Percentiles rank a stretch among this genome's conserved stretches.
Conservation (phyloP, 2,329 filamentous ascomycete species). For the Phialocephala sp. region DNA sequence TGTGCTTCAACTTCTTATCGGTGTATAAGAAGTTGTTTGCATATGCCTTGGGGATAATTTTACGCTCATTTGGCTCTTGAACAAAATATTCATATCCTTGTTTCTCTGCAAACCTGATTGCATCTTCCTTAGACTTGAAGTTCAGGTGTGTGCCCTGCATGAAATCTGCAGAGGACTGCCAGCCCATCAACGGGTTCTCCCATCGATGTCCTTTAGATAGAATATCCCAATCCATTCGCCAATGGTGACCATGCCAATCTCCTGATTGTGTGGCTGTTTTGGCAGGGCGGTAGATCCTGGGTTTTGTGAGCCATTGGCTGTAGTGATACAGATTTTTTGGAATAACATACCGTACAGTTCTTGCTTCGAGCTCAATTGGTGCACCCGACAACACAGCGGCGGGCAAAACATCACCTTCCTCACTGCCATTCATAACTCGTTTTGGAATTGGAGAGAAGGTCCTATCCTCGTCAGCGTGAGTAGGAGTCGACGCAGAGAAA, state of each 20-base stretch:
- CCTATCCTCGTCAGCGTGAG: constrained; percentile 55
- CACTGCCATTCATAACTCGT: constrained; percentile 88
- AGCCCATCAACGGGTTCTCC: constrained; percentile 98
- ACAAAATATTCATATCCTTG: constrained; percentile 99
- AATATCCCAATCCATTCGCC: constrained; percentile 99
- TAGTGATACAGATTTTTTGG: not conserved
- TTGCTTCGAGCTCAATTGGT: constrained; percentile 89
- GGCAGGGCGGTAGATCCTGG: constrained; percentile 86
- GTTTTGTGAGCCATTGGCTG: constrained; percentile 26
- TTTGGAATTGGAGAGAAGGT: constrained; percentile 91
- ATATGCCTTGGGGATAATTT: constrained; percentile 89
- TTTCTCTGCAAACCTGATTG: constrained; percentile 94
- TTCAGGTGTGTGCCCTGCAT: constrained; percentile 93
- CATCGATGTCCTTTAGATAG: constrained; percentile 91
- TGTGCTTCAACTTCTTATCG: constrained; percentile 84
- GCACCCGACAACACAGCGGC: constrained; percentile 91
- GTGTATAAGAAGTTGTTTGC: constrained; percentile 95
- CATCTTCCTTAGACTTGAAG: constrained; percentile 94
- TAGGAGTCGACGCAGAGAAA: not conserved
- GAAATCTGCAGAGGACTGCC: constrained; percentile 93
- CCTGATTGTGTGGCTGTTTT: constrained; percentile 98
- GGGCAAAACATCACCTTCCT: constrained; percentile 74
- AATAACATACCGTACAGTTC: constrained; percentile 80
- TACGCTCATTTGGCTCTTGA: constrained; percentile 91
- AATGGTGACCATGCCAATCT: constrained; percentile 80